Conservation (phyloP, 768 basidiomycete genomes). For the Rickenella mellea region DNA sequence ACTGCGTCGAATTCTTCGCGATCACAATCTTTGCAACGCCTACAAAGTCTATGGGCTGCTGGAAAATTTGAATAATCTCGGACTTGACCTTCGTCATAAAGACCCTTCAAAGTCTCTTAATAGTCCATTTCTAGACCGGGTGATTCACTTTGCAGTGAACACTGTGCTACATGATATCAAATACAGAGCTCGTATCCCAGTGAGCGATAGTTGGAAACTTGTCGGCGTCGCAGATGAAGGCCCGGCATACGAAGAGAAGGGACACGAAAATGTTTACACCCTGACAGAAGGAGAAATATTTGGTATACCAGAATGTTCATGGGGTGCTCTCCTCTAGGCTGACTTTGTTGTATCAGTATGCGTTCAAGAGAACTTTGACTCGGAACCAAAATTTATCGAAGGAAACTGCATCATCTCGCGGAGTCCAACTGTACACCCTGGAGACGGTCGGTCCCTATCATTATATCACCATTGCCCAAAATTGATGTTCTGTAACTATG, state of each 20-base stretch:
- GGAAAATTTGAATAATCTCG: constrained; percentile 34
- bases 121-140: constrained; percentile 44
- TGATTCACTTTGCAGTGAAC: constrained; percentile 53
- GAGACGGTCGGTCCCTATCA: constrained; percentile 42
- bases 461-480: not conserved
- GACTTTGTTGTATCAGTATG: constrained; percentile 33
- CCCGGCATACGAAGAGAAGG: constrained; percentile 44
- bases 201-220: constrained; percentile 58
- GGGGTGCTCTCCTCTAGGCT: not conserved
- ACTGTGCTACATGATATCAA: constrained; percentile 68
- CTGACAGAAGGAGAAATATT: constrained; percentile 55
- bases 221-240: constrained; percentile 84
- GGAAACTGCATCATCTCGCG: constrained; percentile 58
- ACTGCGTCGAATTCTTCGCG: constrained; percentile 39
- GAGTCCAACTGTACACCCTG: constrained; percentile 69
- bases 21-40: constrained; percentile 32
- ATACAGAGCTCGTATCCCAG: constrained; percentile 61
- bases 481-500: constrained; percentile 2
- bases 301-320: constrained; percentile 30
- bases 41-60: constrained; percentile 47
- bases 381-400: constrained; percentile 43
- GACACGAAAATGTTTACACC: constrained; percentile 41
- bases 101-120: constrained; percentile 29
- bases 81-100: constrained; percentile 36
- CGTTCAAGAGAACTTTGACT: constrained; percentile 40